Conservation (phyloP, 2,329 filamentous ascomycete species). For the Tothia fuscella region DNA sequence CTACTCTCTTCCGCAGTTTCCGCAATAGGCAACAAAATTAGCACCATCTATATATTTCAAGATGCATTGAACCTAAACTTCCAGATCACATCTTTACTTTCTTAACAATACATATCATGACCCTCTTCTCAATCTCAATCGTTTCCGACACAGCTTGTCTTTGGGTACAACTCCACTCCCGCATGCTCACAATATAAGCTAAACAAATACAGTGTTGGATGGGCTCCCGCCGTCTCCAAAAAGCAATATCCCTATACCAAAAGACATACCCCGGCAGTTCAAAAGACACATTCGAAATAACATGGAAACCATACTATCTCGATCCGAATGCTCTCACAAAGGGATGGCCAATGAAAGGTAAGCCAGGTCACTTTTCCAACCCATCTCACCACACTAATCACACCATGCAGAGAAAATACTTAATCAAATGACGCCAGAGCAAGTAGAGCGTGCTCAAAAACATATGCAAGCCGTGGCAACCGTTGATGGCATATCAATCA, state of each 20-base stretch:
- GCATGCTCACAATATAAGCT: slow-evolving; percentile 11
- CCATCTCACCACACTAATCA: not conserved
- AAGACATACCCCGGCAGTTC: slow-evolving; percentile 29
- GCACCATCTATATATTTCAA: no score
- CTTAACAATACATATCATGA: no score
- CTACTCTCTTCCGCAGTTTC: no score
- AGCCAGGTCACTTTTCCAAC: not conserved
- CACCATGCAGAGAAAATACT: not conserved
- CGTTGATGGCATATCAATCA: slow-evolving; percentile 25
- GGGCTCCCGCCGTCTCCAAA: slow-evolving; percentile 27
- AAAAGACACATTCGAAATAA: slow-evolving; percentile 24
- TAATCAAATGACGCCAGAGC: not conserved
- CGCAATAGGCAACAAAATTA: no score
- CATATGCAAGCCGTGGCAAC: slow-evolving; percentile 21
- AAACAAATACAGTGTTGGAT: slow-evolving; percentile 26
- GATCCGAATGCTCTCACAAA: slow-evolving; percentile 15
- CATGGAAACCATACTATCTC: slow-evolving; percentile 29
- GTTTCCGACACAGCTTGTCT: slow-evolving; percentile 17
- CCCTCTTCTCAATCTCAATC: slow-evolving; percentile 13
- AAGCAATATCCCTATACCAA: slow-evolving; percentile 27
- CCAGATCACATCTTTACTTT: no score
- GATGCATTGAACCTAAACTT: no score
- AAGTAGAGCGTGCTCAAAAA: slow-evolving; percentile 17
- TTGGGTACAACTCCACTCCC: slow-evolving; percentile 12
- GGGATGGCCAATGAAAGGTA: slow-evolving; percentile 11